These are phyloP conservation scores for Lavandula angustifolia DNA, from an alignment of 257 asterid species.

Conservation along the genomic window DNA sequence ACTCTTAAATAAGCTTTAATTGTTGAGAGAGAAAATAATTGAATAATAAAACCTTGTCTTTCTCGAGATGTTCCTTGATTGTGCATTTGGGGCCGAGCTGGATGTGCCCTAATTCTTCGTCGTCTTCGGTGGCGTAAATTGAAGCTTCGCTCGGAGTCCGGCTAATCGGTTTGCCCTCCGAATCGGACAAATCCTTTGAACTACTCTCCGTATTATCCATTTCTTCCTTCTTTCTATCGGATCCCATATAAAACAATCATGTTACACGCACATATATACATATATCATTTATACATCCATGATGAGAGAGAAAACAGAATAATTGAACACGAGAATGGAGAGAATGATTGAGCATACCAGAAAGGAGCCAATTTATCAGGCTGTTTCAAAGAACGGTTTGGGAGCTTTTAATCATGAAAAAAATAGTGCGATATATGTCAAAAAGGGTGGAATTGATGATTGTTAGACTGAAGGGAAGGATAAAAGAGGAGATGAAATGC, in stretches of 20 bases:
- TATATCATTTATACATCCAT: not conserved
- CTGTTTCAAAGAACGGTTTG: not conserved
- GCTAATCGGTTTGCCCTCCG: conserved; percentile 34
- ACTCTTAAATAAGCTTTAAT: too few species aligned
- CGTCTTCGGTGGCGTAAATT: conserved; percentile 42
- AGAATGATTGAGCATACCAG: conserved; percentile 16
- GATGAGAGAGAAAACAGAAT: not conserved
- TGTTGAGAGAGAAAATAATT: too few species aligned
- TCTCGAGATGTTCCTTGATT: conserved; percentile 54
- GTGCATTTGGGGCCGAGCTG: conserved; percentile 46
- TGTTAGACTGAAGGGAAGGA: not conserved
- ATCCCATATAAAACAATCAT: conserved; percentile 17
- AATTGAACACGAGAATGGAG: not conserved
- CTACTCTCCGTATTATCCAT: conserved; percentile 29
- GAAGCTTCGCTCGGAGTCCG: conserved; percentile 39
- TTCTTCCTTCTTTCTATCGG: conserved; percentile 17
- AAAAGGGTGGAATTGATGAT: conserved; percentile 27
- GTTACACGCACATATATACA: not conserved
- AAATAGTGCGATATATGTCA: not conserved
- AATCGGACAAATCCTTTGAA: conserved; percentile 34
- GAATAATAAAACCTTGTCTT: conserved; percentile 41
- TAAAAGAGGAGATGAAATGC: not conserved
- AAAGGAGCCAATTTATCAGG: conserved; percentile 19
- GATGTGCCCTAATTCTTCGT: conserved; percentile 39
- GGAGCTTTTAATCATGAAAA: conserved; percentile 15